Conservation (phyloP, 192 early-diverging fungal species). For the Phlyctochytrium arcticum region DNA sequence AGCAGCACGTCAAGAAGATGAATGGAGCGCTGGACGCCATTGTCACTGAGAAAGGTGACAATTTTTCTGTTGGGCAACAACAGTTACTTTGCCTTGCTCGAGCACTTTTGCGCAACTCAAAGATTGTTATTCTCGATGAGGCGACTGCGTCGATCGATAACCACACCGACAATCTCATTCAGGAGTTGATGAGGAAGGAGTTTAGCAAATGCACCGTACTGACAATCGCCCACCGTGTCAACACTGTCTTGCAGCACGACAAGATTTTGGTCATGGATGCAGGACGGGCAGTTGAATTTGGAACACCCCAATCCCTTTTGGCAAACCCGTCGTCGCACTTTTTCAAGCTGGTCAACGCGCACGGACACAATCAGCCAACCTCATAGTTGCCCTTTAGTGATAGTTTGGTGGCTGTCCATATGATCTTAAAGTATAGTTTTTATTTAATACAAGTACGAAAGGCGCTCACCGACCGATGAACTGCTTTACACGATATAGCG, state of each 20-base stretch:
- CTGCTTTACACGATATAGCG: too few species aligned
- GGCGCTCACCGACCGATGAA: too few species aligned
- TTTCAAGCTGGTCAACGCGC: not conserved
- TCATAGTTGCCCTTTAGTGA: too few species aligned
- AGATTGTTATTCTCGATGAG: slow-evolving; percentile 63
- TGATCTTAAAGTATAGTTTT: too few species aligned
- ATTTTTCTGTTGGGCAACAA: slow-evolving; percentile 52
- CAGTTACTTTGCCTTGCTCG: slow-evolving; percentile 65
- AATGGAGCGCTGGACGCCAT: not conserved
- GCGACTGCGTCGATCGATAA: slow-evolving; percentile 64
- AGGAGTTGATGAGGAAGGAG: slow-evolving; percentile 56
- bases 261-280: slow-evolving; percentile 72
- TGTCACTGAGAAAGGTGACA: slow-evolving; percentile 51
- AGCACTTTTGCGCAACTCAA: slow-evolving; percentile 45
- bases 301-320: slow-evolving; percentile 59
- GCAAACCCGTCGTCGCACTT: slow-evolving; percentile 27
- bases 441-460: too few species aligned
- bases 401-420: too few species aligned
- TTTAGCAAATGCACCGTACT: slow-evolving; percentile 61
- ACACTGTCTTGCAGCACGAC: slow-evolving; percentile 44
- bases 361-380: too few species aligned
- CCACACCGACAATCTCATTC: slow-evolving; percentile 42
- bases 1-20: not conserved
- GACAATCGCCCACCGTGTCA: slow-evolving; percentile 66
- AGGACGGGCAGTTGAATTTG: slow-evolving; percentile 68